Base-by-base conservation (phyloP, 2,329 filamentous ascomycete genomes). In the Penicillium sp. region DNA sequence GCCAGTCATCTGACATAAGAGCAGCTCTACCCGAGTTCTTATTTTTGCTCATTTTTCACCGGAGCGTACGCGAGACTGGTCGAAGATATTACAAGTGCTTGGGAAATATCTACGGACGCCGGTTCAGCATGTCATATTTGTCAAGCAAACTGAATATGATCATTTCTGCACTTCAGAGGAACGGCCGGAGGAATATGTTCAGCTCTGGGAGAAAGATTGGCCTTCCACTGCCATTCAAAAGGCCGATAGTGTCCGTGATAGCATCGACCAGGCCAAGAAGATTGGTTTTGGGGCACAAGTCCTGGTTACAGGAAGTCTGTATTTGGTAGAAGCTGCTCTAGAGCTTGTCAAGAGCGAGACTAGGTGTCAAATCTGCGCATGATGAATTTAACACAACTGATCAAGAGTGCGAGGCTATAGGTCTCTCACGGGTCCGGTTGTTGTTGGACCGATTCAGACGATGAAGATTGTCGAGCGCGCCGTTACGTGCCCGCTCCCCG, bases 21-120 rank as follows among this genome's bases (percentile, higher is more conserved):
- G 19, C 37, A 55, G 48, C 19, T 39, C 39, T 47, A n/a, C 24
- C 37, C 37, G 39, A 52, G 33, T 52, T 27, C 43, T 56, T 16
- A 33, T 56, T 7, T 56, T 56, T 29, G 54, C 54, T 31, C 47
- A 56, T 52, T 56, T 56, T 48, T 49, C 48, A 47, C 26, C 29
- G n/a, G n/a, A 29, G 47, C 48, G 42, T 13, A 56, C 21, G 29
- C 54, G 54, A 31, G 48, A 51, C 31, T 56, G 48, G 48, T 29
- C 16, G 2, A 27, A 27, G 13, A 56, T 51, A 56, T 8, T 56
- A 14, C 8, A 26, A 11, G 52, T 3, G 2, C 26, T 56, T 19
- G 48, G 48, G 14, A 44, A 14, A 7, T 19, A 37, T 56, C 24
- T 56, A 27, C n/a, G 19, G 4, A 21, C 13, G 27, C 29, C 26